phyloP scores from a whole-genome alignment of 2,329 filamentous ascomycete species.

The Clonostachys rhizophaga region DNA sequence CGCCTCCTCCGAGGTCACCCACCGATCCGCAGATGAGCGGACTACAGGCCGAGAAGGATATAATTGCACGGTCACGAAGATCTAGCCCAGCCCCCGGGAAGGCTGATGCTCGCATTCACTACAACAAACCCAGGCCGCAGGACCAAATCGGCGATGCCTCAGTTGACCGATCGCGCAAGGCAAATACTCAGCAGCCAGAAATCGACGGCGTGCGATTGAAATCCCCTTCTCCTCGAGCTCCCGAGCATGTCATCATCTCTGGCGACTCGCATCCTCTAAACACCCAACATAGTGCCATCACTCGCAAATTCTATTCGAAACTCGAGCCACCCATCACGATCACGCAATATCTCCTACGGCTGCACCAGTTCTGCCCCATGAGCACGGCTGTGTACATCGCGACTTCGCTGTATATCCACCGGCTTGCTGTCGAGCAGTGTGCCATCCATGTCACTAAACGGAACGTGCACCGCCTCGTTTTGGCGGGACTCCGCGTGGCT shows the following conservation, averaged over 20 bases:
- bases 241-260: constrained; percentile 49
- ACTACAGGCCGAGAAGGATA: constrained; percentile 58
- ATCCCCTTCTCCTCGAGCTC: constrained; percentile 16
- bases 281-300: constrained; percentile 79
- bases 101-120: neutral
- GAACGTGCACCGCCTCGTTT: constrained; percentile 80
- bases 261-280: constrained; percentile 61
- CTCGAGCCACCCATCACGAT: constrained; percentile 77
- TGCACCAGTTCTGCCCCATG: constrained; percentile 91
- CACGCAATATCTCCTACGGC: constrained; percentile 77
- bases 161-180: neutral
- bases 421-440: constrained; percentile 71
- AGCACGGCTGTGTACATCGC: constrained; percentile 91
- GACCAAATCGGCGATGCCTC: too few relatives aligned
- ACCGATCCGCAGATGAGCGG: constrained; percentile 62
- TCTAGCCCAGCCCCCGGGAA: neutral
- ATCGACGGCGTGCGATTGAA: constrained; percentile 53
- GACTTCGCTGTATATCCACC: constrained; percentile 81
- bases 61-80: constrained; percentile 43
- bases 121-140: too few relatives aligned
- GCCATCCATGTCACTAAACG: constrained; percentile 75
- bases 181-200: constrained; percentile 14
- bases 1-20: constrained; percentile 62
- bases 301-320: constrained; percentile 90
- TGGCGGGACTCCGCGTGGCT: constrained; percentile 80